These are phyloP conservation scores for Verticillium zaregamsianum DNA, from an alignment of 2,329 filamentous ascomycete genomes.

Conservation along the genomic window DNA sequence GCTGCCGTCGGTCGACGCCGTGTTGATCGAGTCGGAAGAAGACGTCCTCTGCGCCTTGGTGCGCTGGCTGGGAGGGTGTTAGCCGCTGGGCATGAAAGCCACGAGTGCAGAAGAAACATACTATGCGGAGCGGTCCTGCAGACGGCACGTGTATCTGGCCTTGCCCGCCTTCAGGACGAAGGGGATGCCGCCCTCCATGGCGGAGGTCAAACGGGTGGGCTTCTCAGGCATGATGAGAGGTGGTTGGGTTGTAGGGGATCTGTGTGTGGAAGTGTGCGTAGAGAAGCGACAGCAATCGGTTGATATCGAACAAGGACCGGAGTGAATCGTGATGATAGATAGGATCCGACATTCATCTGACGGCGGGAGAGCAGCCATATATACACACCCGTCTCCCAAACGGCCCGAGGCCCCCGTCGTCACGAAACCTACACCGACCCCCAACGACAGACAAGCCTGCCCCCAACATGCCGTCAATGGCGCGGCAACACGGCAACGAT, in stretches of 20 bases:
- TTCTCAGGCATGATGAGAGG: constrained; percentile 1
- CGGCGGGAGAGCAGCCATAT: neutral
- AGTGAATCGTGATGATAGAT: neutral
- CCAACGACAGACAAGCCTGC: neutral
- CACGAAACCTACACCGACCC: neutral
- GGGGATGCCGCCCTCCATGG: constrained; percentile 29
- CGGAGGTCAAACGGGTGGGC: neutral
- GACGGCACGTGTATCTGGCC: constrained; percentile 32
- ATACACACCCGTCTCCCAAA: neutral
- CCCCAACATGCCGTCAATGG: neutral
- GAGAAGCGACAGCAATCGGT: neutral
- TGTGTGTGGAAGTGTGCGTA: neutral
- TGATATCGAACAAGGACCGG: neutral
- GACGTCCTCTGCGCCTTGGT: constrained; percentile 30
- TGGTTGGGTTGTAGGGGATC: neutral
- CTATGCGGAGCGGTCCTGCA: constrained; percentile 40
- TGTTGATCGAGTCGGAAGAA: constrained; percentile 29
- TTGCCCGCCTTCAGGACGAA: constrained; percentile 42
- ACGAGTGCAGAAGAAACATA: constrained; percentile 22
- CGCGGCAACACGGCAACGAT: neutral
- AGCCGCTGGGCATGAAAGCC: neutral
- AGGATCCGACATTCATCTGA: neutral
- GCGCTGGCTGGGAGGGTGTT: constrained; percentile 28
- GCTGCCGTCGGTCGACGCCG: constrained; percentile 14
- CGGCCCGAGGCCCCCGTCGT: neutral